Conservation (phyloP, 805 yeast species). For the Myxozyma geophila region DNA sequence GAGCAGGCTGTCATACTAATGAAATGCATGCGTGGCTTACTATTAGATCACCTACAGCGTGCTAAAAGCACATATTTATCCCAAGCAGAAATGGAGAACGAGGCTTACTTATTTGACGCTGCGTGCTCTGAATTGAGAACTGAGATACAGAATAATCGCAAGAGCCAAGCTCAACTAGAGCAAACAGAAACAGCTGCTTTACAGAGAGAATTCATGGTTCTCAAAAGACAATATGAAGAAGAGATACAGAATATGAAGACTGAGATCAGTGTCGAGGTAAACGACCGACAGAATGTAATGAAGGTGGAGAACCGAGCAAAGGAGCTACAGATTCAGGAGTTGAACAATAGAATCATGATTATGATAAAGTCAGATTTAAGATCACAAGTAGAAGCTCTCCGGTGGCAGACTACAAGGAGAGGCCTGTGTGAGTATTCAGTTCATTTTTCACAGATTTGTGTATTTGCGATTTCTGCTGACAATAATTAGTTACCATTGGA, state of each 20-base stretch:
- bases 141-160: conserved; percentile 75
- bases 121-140: conserved; percentile 85
- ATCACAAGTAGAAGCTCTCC: conserved; percentile 81
- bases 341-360: conserved; percentile 81
- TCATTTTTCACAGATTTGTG: neutral
- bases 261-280: conserved; percentile 79
- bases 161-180: conserved; percentile 66
- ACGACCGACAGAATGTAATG: conserved; percentile 85
- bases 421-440: conserved; percentile 56
- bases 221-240: conserved; percentile 77
- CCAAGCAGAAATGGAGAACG: conserved; percentile 78
- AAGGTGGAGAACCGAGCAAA: conserved; percentile 72
- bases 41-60: conserved; percentile 44
- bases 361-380: conserved; percentile 79
- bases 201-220: conserved; percentile 70
- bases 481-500: conserved; percentile 28
- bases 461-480: neutral
- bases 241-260: conserved; percentile 64
- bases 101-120: conserved; percentile 84
- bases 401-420: conserved; percentile 93
- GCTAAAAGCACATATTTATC: conserved; percentile 47
- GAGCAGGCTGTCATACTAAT: conserved; percentile 66
- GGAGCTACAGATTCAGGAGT: conserved; percentile 74
- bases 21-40: conserved; percentile 48
- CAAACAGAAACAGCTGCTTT: conserved; percentile 68